Evolutionary conservation across 1,139 yeast genomes (phyloP).

Genomic region (Hyphopichia khmerensis): DNA sequence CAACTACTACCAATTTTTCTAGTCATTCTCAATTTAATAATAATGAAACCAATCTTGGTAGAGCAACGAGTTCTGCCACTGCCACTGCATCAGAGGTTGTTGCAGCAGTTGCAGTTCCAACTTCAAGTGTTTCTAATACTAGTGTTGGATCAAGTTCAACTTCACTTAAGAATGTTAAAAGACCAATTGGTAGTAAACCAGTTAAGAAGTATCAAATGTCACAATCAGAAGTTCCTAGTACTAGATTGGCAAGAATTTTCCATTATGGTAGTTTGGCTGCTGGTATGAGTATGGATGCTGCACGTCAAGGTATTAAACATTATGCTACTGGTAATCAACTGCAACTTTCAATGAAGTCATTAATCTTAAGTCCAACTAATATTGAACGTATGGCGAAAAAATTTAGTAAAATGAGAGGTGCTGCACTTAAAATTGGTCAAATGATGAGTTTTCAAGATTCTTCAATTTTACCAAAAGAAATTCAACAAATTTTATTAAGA

Average conservation of each 20-base stretch:
- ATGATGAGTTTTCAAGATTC: slow-evolving; percentile 92
- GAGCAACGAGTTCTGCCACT: background rate
- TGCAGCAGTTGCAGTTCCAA: no score
- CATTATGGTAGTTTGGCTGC: slow-evolving; percentile 95
- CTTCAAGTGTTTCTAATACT: no score
- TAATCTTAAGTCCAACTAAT: slow-evolving; percentile 76
- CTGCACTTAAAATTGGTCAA: slow-evolving; percentile 95
- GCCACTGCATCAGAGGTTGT: background rate
- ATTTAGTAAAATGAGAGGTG: slow-evolving; percentile 95
- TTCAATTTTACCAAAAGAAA: slow-evolving; percentile 77
- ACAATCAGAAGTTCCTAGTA: slow-evolving; percentile 77
- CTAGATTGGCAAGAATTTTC: slow-evolving; percentile 80
- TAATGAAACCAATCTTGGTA: background rate
- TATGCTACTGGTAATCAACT: slow-evolving; percentile 52
- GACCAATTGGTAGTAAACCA: slow-evolving; percentile 30
- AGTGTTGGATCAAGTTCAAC: background rate
- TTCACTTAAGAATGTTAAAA: background rate
- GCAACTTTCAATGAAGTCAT: slow-evolving; percentile 53
- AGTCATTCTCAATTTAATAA: slow-evolving; percentile 2
- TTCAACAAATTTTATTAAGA: slow-evolving; percentile 73
- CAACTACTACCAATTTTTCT: background rate
- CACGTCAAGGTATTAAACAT: slow-evolving; percentile 74
- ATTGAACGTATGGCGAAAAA: slow-evolving; percentile 86
- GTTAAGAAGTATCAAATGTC: slow-evolving; percentile 49
- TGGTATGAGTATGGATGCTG: slow-evolving; percentile 82